A percentile compares a stretch with the other conserved stretches of the same genome.
Conservation (phyloP, 2,329 filamentous ascomycete species). For the Pseudogymnoascus sp. region DNA sequence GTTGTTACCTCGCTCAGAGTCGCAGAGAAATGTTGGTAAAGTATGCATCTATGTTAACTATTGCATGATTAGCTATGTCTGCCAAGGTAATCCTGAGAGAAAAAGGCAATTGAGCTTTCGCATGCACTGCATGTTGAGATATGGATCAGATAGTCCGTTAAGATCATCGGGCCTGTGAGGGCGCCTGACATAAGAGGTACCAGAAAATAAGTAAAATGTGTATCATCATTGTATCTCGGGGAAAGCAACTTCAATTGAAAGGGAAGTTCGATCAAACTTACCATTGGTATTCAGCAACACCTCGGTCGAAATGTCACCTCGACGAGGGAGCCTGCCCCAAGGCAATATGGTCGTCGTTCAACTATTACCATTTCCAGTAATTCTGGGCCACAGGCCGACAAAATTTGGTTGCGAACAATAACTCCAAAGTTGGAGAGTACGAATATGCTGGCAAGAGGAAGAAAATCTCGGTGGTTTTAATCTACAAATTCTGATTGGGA, state of each 20-base stretch:
- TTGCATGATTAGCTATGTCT: neutral
- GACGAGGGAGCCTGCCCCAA: neutral
- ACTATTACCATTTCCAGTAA: neutral
- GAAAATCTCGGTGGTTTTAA: conserved; percentile 5
- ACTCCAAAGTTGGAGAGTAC: neutral
- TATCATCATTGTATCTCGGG: conserved; percentile 58
- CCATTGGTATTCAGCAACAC: neutral
- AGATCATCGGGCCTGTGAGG: conserved; percentile 64
- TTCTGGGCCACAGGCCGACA: neutral
- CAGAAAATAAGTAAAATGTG: conserved; percentile 67
- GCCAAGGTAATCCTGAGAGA: neutral
- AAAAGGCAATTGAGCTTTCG: conserved; percentile 2
- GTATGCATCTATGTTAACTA: neutral
- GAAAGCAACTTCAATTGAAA: neutral
- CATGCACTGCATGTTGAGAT: conserved; percentile 12
- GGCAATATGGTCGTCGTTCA: neutral
- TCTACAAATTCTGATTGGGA: conserved; percentile 1
- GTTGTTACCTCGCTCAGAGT: neutral
- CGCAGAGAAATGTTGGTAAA: neutral
- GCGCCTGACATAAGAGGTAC: conserved; percentile 94
- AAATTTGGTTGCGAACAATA: neutral
- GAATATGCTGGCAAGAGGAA: neutral
- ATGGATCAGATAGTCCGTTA: conserved; percentile 70
- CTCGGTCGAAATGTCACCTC: neutral
- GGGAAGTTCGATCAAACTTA: neutral